Evolutionary conservation across 2,329 filamentous ascomycete genomes (phyloP), one percentile per base, ranked within the genome.

Genomic region (Botrytis cinerea): DNA sequence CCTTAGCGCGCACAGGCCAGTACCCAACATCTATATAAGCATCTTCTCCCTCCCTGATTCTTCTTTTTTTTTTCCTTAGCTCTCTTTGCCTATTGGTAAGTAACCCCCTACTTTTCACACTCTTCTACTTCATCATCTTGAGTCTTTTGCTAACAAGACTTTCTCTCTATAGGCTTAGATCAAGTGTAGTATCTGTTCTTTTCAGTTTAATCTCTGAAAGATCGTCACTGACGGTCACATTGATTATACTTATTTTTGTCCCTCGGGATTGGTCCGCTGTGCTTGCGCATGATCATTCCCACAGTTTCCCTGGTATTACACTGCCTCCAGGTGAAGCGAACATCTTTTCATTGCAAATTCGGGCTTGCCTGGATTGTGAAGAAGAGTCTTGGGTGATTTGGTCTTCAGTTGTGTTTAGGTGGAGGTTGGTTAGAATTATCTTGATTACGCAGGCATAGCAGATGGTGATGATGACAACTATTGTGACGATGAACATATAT

Each of bases 201-300:
- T 92, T 93, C 91, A 95, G 92, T 94, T 94, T 95, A 94, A 94
- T 94, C 91, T 92, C 92, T 95, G 92, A 92, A 93, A 94, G 88
- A 87, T 86, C 86, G 87, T 90, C 88, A 92, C 85, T 87, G 76
- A 89, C 86, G 86, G 86, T 86, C 86, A 89, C 88, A 87, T 86
- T 89, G 91, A 93, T 95, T 94, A 93, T 89, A 89, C 91, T 87
- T 87, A 93, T 95, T 92, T 91, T 93, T 93, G 86, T 74, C 79
- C 75, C 78, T 87, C 79, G 83, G 82, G 81, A 78, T 81, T 83
- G 80, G 77, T 78, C 87, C 90, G 88, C 91, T 92, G 89, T 86
- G 90, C 91, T 93, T 92, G 91, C 90, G 84, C 86, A 92, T 87
- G 87, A 82, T 82, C 82, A 79, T 81, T 82, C 80, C 83, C 89